Evolutionary conservation across 2,329 filamentous ascomycete genomes (phyloP).

Genomic region (Penicillium digitatum): DNA sequence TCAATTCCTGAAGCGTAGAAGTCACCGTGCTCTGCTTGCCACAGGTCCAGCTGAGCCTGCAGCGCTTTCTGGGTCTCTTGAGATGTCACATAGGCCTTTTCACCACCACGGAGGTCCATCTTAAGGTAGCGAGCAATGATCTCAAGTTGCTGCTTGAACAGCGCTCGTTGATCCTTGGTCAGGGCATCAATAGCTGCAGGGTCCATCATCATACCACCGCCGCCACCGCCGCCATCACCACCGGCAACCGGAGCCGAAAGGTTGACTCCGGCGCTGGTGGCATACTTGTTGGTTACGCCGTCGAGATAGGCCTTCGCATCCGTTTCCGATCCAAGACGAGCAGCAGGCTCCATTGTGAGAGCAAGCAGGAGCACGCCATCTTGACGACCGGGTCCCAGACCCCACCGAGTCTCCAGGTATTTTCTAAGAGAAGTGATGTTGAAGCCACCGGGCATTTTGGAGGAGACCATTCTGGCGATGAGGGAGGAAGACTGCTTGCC

Average conservation of each 20-base stretch:
- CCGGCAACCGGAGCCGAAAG: conserved; percentile 68
- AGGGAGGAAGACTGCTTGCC: conserved; percentile 94
- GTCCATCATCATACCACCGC: conserved; percentile 98
- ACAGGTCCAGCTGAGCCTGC: conserved; percentile 89
- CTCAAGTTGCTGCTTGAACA: conserved; percentile 98
- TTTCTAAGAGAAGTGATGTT: conserved; percentile 96
- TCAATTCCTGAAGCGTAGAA: conserved; percentile 94
- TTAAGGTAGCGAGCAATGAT: conserved; percentile 93
- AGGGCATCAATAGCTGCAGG: conserved; percentile 93
- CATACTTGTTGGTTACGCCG: conserved; percentile 84
- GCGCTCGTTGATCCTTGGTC: conserved; percentile 89
- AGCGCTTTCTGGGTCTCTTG: conserved; percentile 82
- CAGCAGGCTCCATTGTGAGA: conserved; percentile 85
- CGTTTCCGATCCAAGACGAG: conserved; percentile 80
- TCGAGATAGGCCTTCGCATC: conserved; percentile 94
- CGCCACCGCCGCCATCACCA: conserved; percentile 66
- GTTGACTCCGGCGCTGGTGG: conserved; percentile 74
- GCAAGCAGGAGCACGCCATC: conserved; percentile 85
- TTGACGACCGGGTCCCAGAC: conserved; percentile 77
- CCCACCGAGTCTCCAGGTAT: conserved; percentile 92
- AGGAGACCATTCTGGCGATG: conserved; percentile 90
- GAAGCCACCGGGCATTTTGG: conserved; percentile 99
- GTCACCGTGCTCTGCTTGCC: conserved; percentile 92
- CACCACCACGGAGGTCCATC: conserved; percentile 91
- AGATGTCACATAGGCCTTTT: conserved; percentile 83